Percentiles rank a stretch among this genome's conserved stretches.
These are phyloP conservation scores for Wickerhamiella vanderwaltii DNA, from an alignment of 805 yeast genomes.

Conservation along the genomic window DNA sequence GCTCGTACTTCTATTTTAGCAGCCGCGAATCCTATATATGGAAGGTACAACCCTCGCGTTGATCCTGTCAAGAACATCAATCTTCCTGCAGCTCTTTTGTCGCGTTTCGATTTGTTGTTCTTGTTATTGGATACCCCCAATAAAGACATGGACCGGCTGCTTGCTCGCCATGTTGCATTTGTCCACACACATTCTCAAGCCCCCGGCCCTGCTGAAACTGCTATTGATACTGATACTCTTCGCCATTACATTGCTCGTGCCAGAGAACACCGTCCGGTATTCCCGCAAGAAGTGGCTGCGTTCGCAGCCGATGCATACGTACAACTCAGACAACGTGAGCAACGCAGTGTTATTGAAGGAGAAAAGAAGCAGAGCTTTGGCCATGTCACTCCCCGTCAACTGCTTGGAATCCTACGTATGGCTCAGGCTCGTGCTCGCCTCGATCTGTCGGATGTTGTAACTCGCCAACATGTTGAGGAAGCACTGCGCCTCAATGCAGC, in stretches of 20 bases:
- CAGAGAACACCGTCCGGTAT: conserved; percentile 70
- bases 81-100: conserved; percentile 87
- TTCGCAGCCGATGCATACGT: conserved; percentile 78
- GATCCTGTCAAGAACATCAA: conserved; percentile 94
- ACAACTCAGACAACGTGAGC: conserved; percentile 84
- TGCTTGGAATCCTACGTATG: conserved; percentile 80
- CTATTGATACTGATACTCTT: conserved; percentile 65
- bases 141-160: conserved; percentile 64
- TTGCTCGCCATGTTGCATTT: conserved; percentile 88
- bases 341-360: conserved; percentile 43
- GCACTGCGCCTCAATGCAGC: conserved; percentile 78
- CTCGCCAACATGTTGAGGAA: conserved; percentile 80
- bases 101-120: conserved; percentile 86
- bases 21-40: conserved; percentile 96
- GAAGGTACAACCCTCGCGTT: conserved; percentile 79
- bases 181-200: conserved; percentile 90
- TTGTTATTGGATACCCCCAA: conserved; percentile 76
- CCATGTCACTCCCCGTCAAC: conserved; percentile 91
- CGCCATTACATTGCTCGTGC: conserved; percentile 85
- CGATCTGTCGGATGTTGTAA: conserved; percentile 63
- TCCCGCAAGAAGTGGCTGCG: conserved; percentile 72
- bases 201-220: conserved; percentile 52
- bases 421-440: conserved; percentile 90
- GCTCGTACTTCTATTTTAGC: conserved; percentile 93
- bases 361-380: conserved; percentile 68